A percentile compares a stretch with the other conserved stretches of the same genome.
Conservation (phyloP, 2,329 filamentous ascomycete genomes). For the Ophiosphaerella narmari region DNA sequence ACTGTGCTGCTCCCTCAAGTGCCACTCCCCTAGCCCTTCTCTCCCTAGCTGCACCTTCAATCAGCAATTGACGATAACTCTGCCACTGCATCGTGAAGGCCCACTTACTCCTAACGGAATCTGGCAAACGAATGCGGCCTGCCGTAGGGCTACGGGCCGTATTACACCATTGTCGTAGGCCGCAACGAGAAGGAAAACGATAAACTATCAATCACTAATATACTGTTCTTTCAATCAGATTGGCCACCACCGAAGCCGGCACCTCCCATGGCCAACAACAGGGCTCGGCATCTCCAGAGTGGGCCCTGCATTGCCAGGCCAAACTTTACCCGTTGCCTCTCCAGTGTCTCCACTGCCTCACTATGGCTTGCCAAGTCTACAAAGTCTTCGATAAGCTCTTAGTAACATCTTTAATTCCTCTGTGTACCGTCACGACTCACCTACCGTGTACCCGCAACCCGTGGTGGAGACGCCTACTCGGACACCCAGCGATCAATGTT, state of each 20-base stretch:
- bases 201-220: background rate
- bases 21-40: background rate
- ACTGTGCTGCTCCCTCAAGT: background rate
- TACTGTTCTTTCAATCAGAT: background rate
- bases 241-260: background rate
- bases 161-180: background rate
- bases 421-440: background rate
- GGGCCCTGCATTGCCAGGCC: slow-evolving; percentile 27
- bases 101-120: slow-evolving; percentile 3
- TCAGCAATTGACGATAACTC: slow-evolving; percentile 6
- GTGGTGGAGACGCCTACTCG: background rate
- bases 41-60: background rate
- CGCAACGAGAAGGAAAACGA: background rate
- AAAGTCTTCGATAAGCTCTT: slow-evolving; percentile 16
- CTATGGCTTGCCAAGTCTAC: slow-evolving; percentile 15
- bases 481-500: slow-evolving; percentile 9
- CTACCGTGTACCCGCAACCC: too few species aligned
- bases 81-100: background rate
- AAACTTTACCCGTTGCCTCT: slow-evolving; percentile 23
- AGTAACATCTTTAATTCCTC: slow-evolving; percentile 21
- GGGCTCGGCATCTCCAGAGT: slow-evolving; percentile 15
- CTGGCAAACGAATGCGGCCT: background rate
- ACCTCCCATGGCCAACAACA: slow-evolving; percentile 1
- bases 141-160: slow-evolving; percentile 9
- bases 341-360: background rate